Conservation (phyloP, 2,329 filamentous ascomycete genomes). For the Penicillium expansum region DNA sequence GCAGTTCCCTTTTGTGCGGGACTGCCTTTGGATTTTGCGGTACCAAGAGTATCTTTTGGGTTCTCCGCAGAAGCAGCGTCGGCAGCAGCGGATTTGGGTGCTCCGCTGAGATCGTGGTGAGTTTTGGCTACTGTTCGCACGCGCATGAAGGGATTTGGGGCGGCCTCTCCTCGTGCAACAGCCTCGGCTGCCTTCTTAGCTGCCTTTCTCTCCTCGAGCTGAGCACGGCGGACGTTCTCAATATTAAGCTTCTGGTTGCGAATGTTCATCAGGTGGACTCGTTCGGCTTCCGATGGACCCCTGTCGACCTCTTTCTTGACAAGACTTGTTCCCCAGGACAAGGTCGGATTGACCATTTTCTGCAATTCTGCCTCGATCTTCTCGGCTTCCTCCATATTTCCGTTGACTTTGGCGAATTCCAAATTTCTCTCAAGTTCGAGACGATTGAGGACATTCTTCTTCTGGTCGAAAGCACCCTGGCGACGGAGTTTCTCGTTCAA, state of each 20-base stretch:
- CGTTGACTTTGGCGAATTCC: constrained; percentile 62
- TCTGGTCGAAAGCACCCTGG: constrained; percentile 65
- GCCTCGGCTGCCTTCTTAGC: constrained; percentile 60
- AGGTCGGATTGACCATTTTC: constrained; percentile 54
- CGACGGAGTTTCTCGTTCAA: constrained; percentile 74
- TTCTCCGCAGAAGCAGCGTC: constrained; percentile 30
- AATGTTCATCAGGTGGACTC: constrained; percentile 76
- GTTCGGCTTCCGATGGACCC: constrained; percentile 67
- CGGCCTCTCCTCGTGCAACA: constrained; percentile 61
- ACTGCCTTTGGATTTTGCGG: constrained; percentile 51
- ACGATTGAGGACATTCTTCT: constrained; percentile 65
- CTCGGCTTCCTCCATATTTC: constrained; percentile 59
- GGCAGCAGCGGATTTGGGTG: constrained; percentile 30
- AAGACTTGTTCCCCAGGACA: constrained; percentile 69
- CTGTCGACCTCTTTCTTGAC: constrained; percentile 56
- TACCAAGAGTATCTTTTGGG: constrained; percentile 50
- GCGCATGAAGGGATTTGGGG: constrained; percentile 55
- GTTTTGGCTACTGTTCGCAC: constrained; percentile 67
- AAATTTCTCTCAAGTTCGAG: constrained; percentile 64
- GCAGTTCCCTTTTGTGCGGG: constrained; percentile 52
- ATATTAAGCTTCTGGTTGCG: constrained; percentile 80
- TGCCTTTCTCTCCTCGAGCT: constrained; percentile 73
- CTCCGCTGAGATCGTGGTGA: constrained; percentile 57
- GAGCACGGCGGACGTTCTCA: constrained; percentile 87
- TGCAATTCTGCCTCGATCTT: constrained; percentile 51